Evolutionary conservation across 164 flowering plant species (phyloP), one percentile per base, ranked within the genome.

Genomic region (Dillenia suffruticosa): DNA sequence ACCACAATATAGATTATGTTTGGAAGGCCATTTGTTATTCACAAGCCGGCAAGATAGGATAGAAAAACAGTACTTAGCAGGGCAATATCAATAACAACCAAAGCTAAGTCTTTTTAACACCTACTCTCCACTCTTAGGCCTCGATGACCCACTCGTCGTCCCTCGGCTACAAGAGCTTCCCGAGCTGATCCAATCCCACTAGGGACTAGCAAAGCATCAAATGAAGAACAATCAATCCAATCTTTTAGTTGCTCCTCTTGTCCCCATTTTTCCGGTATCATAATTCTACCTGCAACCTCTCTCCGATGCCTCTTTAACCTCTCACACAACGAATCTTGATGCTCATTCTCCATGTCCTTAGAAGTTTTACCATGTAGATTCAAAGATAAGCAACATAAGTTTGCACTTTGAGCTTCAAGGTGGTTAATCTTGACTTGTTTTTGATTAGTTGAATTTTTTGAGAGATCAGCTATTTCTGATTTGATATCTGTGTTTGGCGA

Each of bases 181-280:
- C 88, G 75, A 16, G 89, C 92, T 2, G 78, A 80, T 43, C 58
- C 59, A 44, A 81, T 46, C 50, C 82, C 80, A 10, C 44, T 68
- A 4, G 86, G 84, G 9, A 81, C 74, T 1, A 87, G 58, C 65
- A 76, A 47, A 0, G 76, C 45, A 57, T 87, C 86, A 26, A 87
- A 83, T 1, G 80, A 69, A 10, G 80, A 64, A 63, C 57, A 77
- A 58, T 87, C 89, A 8, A 74, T 73, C 92, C 92, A 87, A 24
- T 84, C 87, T 74, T 67, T 82, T 11, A 87, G 68, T 32, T 77
- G 65, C 66, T 69, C 79, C 69, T 84, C 92, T 24, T 87, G 81
- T 1, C 86, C 84, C 92, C 89, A 87, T 50, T 49, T 69, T 7
- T 87, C 92, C 2, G 89, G 92, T 55, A 87, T 71, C 77, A 69